Percentiles rank a stretch among this genome's conserved stretches.
Evolutionary conservation across 352 stramenopile species (phyloP).

Genomic region (Phytophthora cajani): DNA sequence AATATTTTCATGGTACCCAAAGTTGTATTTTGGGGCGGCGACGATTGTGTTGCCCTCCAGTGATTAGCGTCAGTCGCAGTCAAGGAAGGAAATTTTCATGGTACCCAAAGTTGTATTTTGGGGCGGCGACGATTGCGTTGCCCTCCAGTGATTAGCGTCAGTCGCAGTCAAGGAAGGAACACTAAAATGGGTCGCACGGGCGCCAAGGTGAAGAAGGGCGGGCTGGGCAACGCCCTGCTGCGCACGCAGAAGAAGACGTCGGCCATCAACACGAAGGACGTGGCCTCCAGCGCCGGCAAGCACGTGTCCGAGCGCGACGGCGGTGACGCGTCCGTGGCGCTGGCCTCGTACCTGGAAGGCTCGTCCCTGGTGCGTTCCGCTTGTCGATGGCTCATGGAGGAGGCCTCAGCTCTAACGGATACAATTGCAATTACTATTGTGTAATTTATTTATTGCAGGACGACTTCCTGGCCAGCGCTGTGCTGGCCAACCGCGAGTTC

Average conservation of each 20-base stretch:
- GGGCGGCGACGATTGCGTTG: background rate
- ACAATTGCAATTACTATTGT: background rate
- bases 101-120: slow-evolving; percentile 3
- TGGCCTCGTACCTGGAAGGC: slow-evolving; percentile 87
- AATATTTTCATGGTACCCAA: background rate
- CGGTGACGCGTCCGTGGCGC: slow-evolving; percentile 77
- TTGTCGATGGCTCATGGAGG: background rate
- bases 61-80: slow-evolving; percentile 25
- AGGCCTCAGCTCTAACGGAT: slow-evolving; percentile 3
- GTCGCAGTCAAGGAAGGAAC: background rate
- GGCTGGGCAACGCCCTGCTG: slow-evolving; percentile 77
- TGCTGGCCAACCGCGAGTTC: slow-evolving; percentile 93
- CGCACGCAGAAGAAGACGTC: slow-evolving; percentile 82
- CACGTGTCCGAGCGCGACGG: slow-evolving; percentile 85
- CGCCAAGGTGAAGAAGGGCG: slow-evolving; percentile 75
- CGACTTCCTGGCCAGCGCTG: slow-evolving; percentile 93
- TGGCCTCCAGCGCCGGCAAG: slow-evolving; percentile 84
- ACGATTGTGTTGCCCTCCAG: slow-evolving; percentile 15
- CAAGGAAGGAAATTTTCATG: too few relatives aligned
- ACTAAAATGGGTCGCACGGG: slow-evolving; percentile 73
- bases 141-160: slow-evolving; percentile 31
- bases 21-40: slow-evolving; percentile 1
- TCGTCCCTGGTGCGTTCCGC: slow-evolving; percentile 68
- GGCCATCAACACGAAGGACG: slow-evolving; percentile 67
- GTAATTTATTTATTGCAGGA: slow-evolving; percentile 56